phyloP scores from a whole-genome alignment of 768 basidiomycete genomes.

The Gymnopilus dilepis region DNA sequence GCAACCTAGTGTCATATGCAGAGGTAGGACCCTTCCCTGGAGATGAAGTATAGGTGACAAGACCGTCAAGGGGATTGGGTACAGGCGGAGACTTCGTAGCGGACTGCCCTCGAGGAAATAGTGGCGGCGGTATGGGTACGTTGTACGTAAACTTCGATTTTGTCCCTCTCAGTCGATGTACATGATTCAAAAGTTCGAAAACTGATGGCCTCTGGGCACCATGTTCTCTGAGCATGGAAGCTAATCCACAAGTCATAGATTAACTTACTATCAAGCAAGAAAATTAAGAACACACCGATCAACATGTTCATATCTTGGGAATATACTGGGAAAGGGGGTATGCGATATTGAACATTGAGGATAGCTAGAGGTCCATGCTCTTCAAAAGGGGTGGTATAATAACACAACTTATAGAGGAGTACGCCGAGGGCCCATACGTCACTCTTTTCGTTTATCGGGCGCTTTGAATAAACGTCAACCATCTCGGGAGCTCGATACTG shows the following conservation, averaged over 20 bases:
- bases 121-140: conserved; percentile 53
- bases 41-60: conserved; percentile 32
- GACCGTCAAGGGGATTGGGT: conserved; percentile 34
- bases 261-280: conserved; percentile 6
- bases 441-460: conserved; percentile 90
- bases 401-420: conserved; percentile 96
- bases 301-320: conserved; percentile 81
- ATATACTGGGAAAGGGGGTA: conserved; percentile 88
- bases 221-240: conserved; percentile 91
- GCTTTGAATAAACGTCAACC: conserved; percentile 87
- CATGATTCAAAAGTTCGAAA: conserved; percentile 83
- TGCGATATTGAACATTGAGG: conserved; percentile 93
- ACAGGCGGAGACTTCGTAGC: conserved; percentile 17
- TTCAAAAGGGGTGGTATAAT: conserved; percentile 99
- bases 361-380: conserved; percentile 97
- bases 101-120: conserved; percentile 40
- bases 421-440: conserved; percentile 99
- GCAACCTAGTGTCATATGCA: conserved; percentile 17
- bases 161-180: conserved; percentile 88
- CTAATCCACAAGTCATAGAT: conserved; percentile 43
- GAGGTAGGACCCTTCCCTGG: conserved; percentile 22
- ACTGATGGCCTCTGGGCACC: conserved; percentile 85
- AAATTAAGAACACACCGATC: conserved; percentile 63
- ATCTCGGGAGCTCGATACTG: conserved; percentile 99
- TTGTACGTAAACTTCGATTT: conserved; percentile 79